Conservation (phyloP, 2,329 filamentous ascomycete species). For the Lasiodiplodia gonubiensis region DNA sequence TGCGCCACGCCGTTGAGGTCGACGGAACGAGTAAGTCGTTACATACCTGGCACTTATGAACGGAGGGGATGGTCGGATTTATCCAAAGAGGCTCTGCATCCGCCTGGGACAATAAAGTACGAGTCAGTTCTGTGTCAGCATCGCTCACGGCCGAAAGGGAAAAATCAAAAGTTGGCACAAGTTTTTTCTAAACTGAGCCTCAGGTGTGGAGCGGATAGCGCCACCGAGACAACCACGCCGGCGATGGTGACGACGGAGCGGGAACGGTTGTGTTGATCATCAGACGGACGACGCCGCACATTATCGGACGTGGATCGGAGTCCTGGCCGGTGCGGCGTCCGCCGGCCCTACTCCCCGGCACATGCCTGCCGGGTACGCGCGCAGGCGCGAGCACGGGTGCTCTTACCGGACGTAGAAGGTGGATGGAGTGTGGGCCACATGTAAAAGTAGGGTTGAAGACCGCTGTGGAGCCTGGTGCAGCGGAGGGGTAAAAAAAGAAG, state of each 20-base stretch:
- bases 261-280: conserved; percentile 3
- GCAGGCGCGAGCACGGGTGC: background rate
- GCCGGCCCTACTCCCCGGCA: conserved; percentile 1
- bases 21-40: background rate
- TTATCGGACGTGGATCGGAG: background rate
- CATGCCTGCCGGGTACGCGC: background rate
- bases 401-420: conserved; percentile 21
- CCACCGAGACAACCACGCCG: background rate
- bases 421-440: background rate
- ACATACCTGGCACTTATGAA: background rate
- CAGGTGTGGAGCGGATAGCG: background rate
- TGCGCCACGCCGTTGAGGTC: background rate
- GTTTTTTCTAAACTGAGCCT: background rate
- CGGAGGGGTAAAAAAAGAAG: too few species aligned
- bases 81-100: background rate
- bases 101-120: background rate
- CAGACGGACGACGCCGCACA: conserved; percentile 8
- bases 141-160: background rate
- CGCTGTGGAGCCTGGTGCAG: background rate
- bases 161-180: background rate
- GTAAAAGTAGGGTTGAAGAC: background rate
- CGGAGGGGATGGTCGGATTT: background rate
- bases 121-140: background rate
- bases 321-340: background rate
- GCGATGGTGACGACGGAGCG: background rate